phyloP scores from a whole-genome alignment of 2,329 filamentous ascomycete species.

The Aureobasidium sp. region DNA sequence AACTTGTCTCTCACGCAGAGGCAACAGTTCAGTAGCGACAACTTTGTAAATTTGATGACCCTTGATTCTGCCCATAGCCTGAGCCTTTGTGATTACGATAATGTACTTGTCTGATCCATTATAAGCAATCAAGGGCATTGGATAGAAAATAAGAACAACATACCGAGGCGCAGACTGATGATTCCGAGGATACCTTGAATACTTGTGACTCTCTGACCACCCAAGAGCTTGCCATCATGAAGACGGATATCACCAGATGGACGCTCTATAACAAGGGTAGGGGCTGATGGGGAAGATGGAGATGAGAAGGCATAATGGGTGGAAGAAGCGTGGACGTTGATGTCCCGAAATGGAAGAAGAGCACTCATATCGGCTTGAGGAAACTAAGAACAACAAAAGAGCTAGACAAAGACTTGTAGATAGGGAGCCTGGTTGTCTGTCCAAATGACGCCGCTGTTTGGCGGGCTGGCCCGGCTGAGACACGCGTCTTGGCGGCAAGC shows the following conservation, averaged over 20 bases:
- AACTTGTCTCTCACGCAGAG: constrained; percentile 83
- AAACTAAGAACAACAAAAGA: background rate
- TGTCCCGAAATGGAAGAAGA: constrained; percentile 77
- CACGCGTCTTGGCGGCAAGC: background rate
- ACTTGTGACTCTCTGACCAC: constrained; percentile 80
- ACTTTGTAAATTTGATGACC: constrained; percentile 97
- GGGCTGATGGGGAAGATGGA: constrained; percentile 83
- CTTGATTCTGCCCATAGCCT: constrained; percentile 82
- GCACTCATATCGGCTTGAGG: constrained; percentile 37
- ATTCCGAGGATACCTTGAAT: constrained; percentile 92
- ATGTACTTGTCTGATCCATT: constrained; percentile 80
- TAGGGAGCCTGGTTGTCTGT: background rate
- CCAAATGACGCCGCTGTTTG: background rate
- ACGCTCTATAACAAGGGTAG: constrained; percentile 80
- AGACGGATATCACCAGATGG: constrained; percentile 87
- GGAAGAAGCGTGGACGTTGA: constrained; percentile 88
- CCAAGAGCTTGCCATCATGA: constrained; percentile 68
- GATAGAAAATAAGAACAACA: constrained; percentile 20
- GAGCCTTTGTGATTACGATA: constrained; percentile 89
- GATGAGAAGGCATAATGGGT: constrained; percentile 96
- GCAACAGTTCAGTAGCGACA: constrained; percentile 82
- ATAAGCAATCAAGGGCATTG: too few relatives aligned
- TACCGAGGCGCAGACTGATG: constrained; percentile 87
- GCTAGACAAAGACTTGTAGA: background rate
- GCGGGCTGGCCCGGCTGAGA: background rate